Percentiles rank a stretch among this genome's conserved stretches.
Conservation (phyloP, 2,329 filamentous ascomycete species). For the Colletotrichum tamarilloi region DNA sequence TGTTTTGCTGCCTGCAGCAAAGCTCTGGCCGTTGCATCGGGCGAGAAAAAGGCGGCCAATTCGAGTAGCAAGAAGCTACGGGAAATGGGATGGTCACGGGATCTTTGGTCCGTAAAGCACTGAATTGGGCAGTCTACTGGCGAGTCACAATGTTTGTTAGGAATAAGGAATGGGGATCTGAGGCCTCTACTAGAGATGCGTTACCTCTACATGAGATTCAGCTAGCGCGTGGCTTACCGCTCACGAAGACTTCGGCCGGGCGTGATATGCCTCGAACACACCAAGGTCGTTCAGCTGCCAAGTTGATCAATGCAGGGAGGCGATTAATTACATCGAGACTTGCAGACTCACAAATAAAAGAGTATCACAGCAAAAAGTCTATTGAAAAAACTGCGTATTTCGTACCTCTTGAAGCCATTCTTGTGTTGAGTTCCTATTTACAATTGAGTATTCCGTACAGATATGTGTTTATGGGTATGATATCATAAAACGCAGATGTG, state of each 20-base stretch:
- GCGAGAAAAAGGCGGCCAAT: conserved; percentile 63
- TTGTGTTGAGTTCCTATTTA: too few relatives aligned
- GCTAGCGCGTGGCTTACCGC: neutral
- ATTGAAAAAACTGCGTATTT: too few relatives aligned
- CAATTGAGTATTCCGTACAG: too few relatives aligned
- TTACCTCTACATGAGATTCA: conserved; percentile 7
- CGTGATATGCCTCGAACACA: neutral
- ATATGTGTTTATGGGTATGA: too few relatives aligned
- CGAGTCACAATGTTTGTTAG: neutral
- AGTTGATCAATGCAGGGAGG: neutral
- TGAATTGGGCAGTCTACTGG: conserved; percentile 26
- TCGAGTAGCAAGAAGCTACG: conserved; percentile 69
- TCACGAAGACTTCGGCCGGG: conserved; percentile 9
- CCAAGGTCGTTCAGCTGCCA: neutral
- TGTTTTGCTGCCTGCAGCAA: conserved; percentile 83
- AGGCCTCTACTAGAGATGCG: neutral
- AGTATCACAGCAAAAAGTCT: neutral
- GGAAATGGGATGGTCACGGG: conserved; percentile 71
- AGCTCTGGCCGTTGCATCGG: conserved; percentile 69
- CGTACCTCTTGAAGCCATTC: too few relatives aligned
- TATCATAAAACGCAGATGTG: too few relatives aligned
- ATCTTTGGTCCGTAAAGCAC: conserved; percentile 69
- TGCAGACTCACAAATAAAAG: neutral
- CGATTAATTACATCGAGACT: neutral
- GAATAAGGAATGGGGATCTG: neutral